Evolutionary conservation across 495 filamentous ascomycete genomes (phyloP).

Genomic region (Bryoglossum gracile): DNA sequence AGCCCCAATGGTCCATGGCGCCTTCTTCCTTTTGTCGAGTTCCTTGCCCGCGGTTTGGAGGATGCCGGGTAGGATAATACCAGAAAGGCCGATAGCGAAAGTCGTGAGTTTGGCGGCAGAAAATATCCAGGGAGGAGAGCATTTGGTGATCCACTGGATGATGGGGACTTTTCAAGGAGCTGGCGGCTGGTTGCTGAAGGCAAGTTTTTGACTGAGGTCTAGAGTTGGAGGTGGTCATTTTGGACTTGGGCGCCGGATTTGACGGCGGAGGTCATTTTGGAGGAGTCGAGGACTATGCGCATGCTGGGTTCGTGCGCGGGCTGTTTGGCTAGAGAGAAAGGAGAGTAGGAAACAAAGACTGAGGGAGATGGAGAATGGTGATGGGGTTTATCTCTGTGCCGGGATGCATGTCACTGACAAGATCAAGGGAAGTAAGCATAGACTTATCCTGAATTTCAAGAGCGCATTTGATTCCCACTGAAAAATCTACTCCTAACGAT

Average conservation of each 20-base stretch:
- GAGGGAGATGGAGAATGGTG: too few relatives aligned
- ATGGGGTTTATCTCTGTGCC: too few relatives aligned
- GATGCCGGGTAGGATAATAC: constrained; percentile 34
- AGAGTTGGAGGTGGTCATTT: neutral
- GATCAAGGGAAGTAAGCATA: too few relatives aligned
- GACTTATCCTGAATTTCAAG: too few relatives aligned
- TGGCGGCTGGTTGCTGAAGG: constrained; percentile 23
- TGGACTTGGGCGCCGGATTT: neutral
- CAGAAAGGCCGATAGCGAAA: constrained; percentile 39
- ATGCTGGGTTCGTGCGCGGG: neutral
- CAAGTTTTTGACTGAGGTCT: neutral
- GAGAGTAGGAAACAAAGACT: neutral
- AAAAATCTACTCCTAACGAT: too few relatives aligned
- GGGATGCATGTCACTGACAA: too few relatives aligned
- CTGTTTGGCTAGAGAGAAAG: neutral
- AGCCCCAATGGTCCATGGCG: constrained; percentile 35
- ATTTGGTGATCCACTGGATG: constrained; percentile 42
- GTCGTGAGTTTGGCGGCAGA: constrained; percentile 36
- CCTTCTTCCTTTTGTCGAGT: constrained; percentile 39
- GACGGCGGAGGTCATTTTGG: neutral
- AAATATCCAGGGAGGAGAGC: constrained; percentile 42
- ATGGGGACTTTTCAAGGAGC: constrained; percentile 44
- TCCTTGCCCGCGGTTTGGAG: constrained; percentile 39
- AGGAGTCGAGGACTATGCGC: neutral
- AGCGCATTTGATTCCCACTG: too few relatives aligned